These are phyloP conservation scores for Trichoderma pleuroti DNA, from an alignment of 2,329 filamentous ascomycete genomes.

Conservation along the genomic window DNA sequence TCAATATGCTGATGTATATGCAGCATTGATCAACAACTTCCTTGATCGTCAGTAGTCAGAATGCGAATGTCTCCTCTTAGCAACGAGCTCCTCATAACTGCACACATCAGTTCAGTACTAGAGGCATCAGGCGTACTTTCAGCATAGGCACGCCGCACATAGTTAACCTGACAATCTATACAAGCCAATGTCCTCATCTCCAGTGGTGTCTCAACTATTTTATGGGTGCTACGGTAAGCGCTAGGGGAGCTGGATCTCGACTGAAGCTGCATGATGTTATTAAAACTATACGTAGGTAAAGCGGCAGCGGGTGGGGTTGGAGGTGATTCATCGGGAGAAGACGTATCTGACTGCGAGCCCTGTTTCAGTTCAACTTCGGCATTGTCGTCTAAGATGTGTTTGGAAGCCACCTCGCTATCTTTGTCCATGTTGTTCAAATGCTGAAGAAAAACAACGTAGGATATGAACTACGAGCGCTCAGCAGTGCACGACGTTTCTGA, in stretches of 20 bases:
- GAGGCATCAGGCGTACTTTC: neutral
- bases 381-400: neutral
- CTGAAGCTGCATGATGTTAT: neutral
- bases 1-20: neutral
- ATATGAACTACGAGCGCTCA: neutral
- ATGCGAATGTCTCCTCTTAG: neutral
- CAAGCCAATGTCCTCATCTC: neutral
- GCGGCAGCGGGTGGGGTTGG: neutral
- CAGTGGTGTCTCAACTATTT: neutral
- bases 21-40: neutral
- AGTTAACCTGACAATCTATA: neutral
- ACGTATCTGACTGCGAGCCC: neutral
- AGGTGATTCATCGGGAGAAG: neutral
- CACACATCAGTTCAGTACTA: neutral
- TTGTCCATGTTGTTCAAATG: neutral
- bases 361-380: neutral
- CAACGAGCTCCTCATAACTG: neutral
- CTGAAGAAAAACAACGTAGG: neutral
- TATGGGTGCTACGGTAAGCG: neutral
- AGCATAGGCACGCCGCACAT: neutral
- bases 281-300: neutral
- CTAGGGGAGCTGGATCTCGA: neutral
- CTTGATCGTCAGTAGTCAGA: neutral
- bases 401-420: neutral
- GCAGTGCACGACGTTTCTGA: neutral